Percentiles rank a stretch among this genome's conserved stretches.
Evolutionary conservation across 2,329 filamentous ascomycete species (phyloP).

Genomic region (Hymenoscyphus linearis): DNA sequence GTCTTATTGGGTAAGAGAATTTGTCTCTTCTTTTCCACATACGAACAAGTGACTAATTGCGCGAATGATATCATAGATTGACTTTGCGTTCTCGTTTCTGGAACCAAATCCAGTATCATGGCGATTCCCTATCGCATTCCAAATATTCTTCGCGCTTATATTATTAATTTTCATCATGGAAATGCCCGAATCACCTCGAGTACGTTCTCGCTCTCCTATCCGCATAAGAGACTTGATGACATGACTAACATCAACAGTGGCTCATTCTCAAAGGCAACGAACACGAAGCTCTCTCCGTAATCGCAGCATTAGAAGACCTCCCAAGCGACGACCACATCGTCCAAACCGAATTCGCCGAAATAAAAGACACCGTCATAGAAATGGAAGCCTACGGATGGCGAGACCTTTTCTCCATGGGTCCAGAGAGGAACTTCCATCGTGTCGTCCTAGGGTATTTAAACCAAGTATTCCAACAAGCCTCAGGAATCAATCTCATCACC

Average conservation of each 20-base stretch:
- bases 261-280: slow-evolving; percentile 40
- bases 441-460: slow-evolving; percentile 45
- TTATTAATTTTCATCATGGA: slow-evolving; percentile 48
- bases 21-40: neutral
- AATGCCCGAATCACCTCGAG: slow-evolving; percentile 46
- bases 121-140: slow-evolving; percentile 57
- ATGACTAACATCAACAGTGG: slow-evolving; percentile 30
- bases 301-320: slow-evolving; percentile 37
- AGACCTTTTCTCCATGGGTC: slow-evolving; percentile 45
- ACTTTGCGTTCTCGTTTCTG: slow-evolving; percentile 51
- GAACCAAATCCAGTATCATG: slow-evolving; percentile 44
- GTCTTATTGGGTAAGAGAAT: slow-evolving; percentile 47
- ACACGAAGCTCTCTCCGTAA: slow-evolving; percentile 40
- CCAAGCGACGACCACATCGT: slow-evolving; percentile 47
- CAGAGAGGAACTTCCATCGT: slow-evolving; percentile 48
- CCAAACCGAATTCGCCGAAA: slow-evolving; percentile 45
- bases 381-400: slow-evolving; percentile 31
- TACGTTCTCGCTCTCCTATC: slow-evolving; percentile 4
- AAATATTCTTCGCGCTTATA: slow-evolving; percentile 53
- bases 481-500: slow-evolving; percentile 39
- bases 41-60: neutral
- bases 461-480: slow-evolving; percentile 48
- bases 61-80: slow-evolving; percentile 19
- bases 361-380: slow-evolving; percentile 64
- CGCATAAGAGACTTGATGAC: neutral